Conservation (phyloP, 2,329 filamentous ascomycete genomes). For the Fusarium cicatricum region DNA sequence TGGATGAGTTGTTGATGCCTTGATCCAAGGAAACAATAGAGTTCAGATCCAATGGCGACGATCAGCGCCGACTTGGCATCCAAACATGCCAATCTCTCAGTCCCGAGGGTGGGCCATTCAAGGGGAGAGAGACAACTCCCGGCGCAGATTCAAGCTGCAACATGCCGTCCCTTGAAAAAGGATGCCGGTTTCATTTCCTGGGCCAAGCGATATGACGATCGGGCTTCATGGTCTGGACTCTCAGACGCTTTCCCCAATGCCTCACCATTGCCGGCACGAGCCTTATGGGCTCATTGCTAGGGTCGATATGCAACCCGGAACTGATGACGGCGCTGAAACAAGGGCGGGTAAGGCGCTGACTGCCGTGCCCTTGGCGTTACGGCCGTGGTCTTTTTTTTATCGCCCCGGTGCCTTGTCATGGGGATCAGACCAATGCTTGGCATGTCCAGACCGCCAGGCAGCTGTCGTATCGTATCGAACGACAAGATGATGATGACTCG, state of each 20-base stretch:
- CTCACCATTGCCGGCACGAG: slow-evolving; percentile 37
- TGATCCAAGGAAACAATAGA: slow-evolving; percentile 23
- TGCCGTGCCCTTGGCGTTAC: background rate
- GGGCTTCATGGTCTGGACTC: background rate
- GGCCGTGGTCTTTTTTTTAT: background rate
- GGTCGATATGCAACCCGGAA: slow-evolving; percentile 21
- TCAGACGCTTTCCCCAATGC: slow-evolving; percentile 21
- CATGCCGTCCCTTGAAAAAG: background rate
- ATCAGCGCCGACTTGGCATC: slow-evolving; percentile 29
- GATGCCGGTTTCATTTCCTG: background rate
- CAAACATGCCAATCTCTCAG: no score
- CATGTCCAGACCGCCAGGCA: no score
- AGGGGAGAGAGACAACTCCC: slow-evolving; percentile 9
- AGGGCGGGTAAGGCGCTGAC: slow-evolving; percentile 8
- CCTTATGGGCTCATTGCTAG: slow-evolving; percentile 6
- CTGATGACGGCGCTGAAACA: slow-evolving; percentile 31
- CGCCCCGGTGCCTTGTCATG: background rate
- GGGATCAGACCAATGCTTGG: no score
- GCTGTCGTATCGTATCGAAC: no score
- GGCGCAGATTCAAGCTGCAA: slow-evolving; percentile 8
- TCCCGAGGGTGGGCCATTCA: background rate
- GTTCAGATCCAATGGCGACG: slow-evolving; percentile 10
- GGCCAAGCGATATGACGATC: slow-evolving; percentile 6
- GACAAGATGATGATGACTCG: no score
- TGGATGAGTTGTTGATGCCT: background rate